These are phyloP conservation scores for Cordyceps cicadae DNA, from an alignment of 2,329 filamentous ascomycete genomes.

Conservation along the genomic window DNA sequence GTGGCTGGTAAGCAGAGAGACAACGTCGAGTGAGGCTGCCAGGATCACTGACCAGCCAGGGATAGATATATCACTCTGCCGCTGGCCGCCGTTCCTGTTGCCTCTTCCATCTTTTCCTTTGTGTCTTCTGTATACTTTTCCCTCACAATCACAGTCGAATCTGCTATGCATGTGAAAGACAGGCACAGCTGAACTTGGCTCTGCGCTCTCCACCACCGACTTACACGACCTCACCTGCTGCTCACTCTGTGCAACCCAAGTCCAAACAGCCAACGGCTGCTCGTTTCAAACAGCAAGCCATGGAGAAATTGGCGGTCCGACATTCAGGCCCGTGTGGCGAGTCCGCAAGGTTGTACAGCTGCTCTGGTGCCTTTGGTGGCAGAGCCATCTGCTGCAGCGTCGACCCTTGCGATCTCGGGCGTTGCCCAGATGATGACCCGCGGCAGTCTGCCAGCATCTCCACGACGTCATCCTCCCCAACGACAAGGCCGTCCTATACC, in stretches of 20 bases:
- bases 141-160: not conserved
- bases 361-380: too few relatives aligned
- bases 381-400: slow-evolving; percentile 40
- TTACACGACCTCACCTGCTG: slow-evolving; percentile 3
- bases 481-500: not conserved
- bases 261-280: not conserved
- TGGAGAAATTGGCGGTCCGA: not conserved
- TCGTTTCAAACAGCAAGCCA: not conserved
- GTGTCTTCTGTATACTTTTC: not conserved
- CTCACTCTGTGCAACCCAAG: not conserved
- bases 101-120: not conserved
- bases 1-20: not conserved
- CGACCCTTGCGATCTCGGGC: slow-evolving; percentile 31
- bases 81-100: not conserved
- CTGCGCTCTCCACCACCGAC: not conserved
- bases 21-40: not conserved
- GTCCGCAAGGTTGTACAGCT: too few relatives aligned
- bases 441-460: not conserved
- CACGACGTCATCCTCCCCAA: not conserved
- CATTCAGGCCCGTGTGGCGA: too few relatives aligned
- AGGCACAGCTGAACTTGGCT: not conserved
- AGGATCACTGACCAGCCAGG: not conserved
- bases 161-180: not conserved
- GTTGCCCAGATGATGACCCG: slow-evolving; percentile 21
- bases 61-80: not conserved